These are phyloP conservation scores for Plenodomus biglobosus DNA, from an alignment of 2,329 filamentous ascomycete species.

Conservation along the genomic window DNA sequence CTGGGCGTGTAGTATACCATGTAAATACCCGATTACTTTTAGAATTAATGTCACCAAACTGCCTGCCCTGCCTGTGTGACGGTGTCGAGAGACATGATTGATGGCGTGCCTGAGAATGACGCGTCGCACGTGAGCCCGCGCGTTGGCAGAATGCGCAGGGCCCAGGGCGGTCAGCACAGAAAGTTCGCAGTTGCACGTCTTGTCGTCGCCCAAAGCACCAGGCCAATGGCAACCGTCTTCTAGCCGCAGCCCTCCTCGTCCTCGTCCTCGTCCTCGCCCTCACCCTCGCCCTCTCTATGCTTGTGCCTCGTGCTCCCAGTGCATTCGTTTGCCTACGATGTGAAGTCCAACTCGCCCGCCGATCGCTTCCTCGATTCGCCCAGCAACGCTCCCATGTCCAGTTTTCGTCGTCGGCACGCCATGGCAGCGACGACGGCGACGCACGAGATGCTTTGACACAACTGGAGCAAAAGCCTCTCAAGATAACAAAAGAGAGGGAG, in stretches of 20 bases:
- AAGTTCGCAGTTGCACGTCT: slow-evolving; percentile 21
- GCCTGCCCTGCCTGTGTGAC: no score
- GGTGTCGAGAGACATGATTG: no score
- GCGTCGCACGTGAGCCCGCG: slow-evolving; percentile 40
- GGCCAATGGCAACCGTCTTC: no score
- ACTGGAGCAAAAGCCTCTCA: slow-evolving; percentile 1
- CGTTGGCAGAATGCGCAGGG: slow-evolving; percentile 28
- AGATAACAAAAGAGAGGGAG: slow-evolving; percentile 12
- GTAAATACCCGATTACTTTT: no score
- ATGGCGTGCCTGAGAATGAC: no score
- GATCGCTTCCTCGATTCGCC: slow-evolving; percentile 15
- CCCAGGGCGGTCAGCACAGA: slow-evolving; percentile 27
- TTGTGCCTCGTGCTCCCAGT: slow-evolving; percentile 38
- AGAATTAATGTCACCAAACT: no score
- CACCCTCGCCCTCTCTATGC: slow-evolving; percentile 32
- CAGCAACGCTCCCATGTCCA: slow-evolving; percentile 19
- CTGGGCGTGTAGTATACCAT: slow-evolving; percentile 1
- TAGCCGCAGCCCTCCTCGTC: no score
- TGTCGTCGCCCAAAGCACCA: slow-evolving; percentile 6
- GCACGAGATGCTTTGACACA: slow-evolving; percentile 9
- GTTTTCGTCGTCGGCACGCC: slow-evolving; percentile 35
- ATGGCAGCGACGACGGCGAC: slow-evolving; percentile 13
- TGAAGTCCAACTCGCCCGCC: slow-evolving; percentile 36
- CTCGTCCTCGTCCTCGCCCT: not conserved
- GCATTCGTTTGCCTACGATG: slow-evolving; percentile 46